Percentiles rank a stretch among this genome's conserved stretches.
These are phyloP conservation scores for Phytophthora fragariae DNA, from an alignment of 352 stramenopile genomes.

Conservation along the genomic window DNA sequence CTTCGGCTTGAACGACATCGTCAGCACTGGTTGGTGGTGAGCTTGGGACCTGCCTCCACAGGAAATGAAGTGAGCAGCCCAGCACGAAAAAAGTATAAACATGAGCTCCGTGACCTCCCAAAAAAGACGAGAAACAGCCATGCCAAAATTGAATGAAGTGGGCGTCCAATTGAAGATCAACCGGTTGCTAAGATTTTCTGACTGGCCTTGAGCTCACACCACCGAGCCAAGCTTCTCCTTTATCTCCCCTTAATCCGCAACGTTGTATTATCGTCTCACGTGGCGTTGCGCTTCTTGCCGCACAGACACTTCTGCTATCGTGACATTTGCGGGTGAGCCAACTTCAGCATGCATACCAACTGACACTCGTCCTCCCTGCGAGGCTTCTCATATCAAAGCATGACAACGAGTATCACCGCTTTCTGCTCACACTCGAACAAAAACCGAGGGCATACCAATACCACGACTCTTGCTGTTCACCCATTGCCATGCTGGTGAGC, in stretches of 20 bases:
- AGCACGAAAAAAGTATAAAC: conserved; percentile 15
- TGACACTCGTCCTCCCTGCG: background rate
- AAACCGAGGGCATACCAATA: background rate
- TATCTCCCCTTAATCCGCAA: conserved; percentile 3
- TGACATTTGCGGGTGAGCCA: conserved; percentile 1
- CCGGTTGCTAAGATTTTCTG: conserved; percentile 12
- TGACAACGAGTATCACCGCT: background rate
- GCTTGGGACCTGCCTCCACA: background rate
- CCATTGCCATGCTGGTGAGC: background rate
- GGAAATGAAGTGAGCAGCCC: conserved; percentile 17
- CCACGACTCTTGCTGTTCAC: background rate
- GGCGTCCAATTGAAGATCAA: conserved; percentile 24
- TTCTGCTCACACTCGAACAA: background rate
- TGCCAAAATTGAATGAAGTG: conserved; percentile 18
- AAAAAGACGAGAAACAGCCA: conserved; percentile 43
- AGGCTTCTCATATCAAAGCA: background rate
- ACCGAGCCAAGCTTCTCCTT: conserved; percentile 1
- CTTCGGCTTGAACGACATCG: conserved; percentile 78
- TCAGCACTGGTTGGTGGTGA: background rate
- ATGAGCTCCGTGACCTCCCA: background rate
- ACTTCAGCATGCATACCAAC: background rate
- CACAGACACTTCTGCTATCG: background rate
- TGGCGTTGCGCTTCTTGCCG: conserved; percentile 2
- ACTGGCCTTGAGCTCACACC: background rate
- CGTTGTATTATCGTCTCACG: conserved; percentile 6